A percentile compares a stretch with the other conserved stretches of the same genome.
These are phyloP conservation scores for Candida smagusa DNA, from an alignment of 1,139 yeast species.

Conservation along the genomic window DNA sequence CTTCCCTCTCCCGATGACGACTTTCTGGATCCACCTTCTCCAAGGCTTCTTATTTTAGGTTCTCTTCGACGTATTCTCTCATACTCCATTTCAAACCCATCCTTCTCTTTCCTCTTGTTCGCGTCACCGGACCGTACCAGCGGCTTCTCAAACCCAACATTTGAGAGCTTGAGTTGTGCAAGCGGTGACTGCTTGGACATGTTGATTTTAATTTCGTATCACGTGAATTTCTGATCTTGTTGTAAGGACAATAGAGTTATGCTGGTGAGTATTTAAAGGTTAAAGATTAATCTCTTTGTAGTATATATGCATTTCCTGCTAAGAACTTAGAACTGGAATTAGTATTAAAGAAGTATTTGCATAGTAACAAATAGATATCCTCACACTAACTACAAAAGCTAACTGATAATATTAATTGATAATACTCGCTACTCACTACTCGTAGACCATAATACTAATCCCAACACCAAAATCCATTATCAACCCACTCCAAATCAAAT, in stretches of 20 bases:
- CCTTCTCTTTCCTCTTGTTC: constrained; percentile 3
- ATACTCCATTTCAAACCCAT: constrained; percentile 7
- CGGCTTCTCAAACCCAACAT: constrained; percentile 4
- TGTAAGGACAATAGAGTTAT: too few species aligned
- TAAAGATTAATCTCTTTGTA: too few species aligned
- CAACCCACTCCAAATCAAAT: constrained; percentile 5
- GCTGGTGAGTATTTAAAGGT: too few species aligned
- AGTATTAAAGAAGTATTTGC: too few species aligned
- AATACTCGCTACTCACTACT: too few species aligned
- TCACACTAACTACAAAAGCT: too few species aligned
- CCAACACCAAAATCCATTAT: constrained; percentile 7
- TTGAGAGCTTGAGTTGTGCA: constrained; percentile 5
- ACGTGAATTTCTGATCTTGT: neutral
- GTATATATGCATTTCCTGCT: too few species aligned
- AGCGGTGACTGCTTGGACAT: constrained; percentile 4
- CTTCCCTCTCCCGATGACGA: too few species aligned
- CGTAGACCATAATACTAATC: too few species aligned
- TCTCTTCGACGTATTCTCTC: constrained; percentile 1
- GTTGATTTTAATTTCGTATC: neutral
- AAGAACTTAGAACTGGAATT: too few species aligned
- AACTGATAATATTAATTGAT: too few species aligned
- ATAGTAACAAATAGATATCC: too few species aligned
- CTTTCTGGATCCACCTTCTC: neutral
- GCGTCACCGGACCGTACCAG: neutral
- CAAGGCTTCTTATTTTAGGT: neutral